Conservation (phyloP, 108 stramenopile species). For the Cyclotella baltica region DNA sequence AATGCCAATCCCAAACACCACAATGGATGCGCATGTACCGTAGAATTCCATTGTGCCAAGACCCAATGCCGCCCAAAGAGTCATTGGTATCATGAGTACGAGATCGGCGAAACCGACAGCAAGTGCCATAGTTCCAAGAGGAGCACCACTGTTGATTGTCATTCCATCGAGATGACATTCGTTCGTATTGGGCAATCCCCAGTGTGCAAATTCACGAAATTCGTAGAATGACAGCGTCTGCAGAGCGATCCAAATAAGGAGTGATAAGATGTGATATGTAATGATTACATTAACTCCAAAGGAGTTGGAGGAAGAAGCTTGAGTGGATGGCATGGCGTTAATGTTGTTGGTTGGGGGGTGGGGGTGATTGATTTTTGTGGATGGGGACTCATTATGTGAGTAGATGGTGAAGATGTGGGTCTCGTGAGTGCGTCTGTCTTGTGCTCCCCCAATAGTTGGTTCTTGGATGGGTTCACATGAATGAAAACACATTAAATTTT, state of each 20-base stretch:
- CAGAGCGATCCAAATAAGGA: conserved; percentile 15
- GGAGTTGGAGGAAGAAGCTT: neutral
- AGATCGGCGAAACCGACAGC: conserved; percentile 14
- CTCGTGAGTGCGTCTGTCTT: too few relatives aligned
- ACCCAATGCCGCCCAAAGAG: neutral
- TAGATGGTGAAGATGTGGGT: too few relatives aligned
- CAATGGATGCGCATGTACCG: neutral
- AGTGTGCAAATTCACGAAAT: conserved; percentile 4
- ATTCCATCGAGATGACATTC: neutral
- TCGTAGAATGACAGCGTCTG: conserved; percentile 11
- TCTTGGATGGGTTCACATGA: neutral
- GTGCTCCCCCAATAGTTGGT: too few relatives aligned
- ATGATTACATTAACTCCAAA: conserved; percentile 14
- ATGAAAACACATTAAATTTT: too few relatives aligned
- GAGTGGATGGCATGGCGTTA: neutral
- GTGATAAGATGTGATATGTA: conserved; percentile 13
- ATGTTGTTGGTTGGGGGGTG: neutral
- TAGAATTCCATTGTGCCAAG: neutral
- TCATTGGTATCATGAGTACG: conserved; percentile 3
- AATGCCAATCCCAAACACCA: conserved; percentile 28
- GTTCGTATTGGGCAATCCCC: conserved; percentile 5
- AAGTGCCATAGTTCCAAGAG: conserved; percentile 4
- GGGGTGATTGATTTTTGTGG: too few relatives aligned
- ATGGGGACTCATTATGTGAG: too few relatives aligned
- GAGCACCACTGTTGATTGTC: neutral